These are phyloP conservation scores for Monilinia aucupariae DNA, from an alignment of 2,329 filamentous ascomycete species.

Conservation along the genomic window DNA sequence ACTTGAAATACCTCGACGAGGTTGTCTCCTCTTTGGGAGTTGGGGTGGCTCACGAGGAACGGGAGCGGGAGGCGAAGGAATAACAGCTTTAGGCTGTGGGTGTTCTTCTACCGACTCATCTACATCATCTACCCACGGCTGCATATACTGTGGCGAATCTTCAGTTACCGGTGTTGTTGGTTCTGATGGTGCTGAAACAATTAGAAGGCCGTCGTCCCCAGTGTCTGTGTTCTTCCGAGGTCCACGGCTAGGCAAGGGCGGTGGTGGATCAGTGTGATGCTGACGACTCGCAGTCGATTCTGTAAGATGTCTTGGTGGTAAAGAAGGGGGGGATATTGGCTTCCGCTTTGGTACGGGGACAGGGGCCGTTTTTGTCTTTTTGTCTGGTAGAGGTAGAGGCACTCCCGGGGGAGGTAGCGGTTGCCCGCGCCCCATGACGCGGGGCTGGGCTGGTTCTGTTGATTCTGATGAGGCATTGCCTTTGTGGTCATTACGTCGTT, in stretches of 20 bases:
- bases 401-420: conserved; percentile 76
- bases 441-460: conserved; percentile 51
- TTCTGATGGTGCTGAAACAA: conserved; percentile 62
- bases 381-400: conserved; percentile 66
- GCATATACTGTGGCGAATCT: conserved; percentile 31
- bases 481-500: conserved; percentile 41
- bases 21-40: conserved; percentile 27
- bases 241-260: conserved; percentile 42
- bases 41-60: conserved; percentile 19
- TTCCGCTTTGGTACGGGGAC: conserved; percentile 61
- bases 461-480: conserved; percentile 22
- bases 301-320: conserved; percentile 16
- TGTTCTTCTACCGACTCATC: conserved; percentile 29
- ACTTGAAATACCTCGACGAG: conserved; percentile 27
- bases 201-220: conserved; percentile 50
- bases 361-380: conserved; percentile 51
- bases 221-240: conserved; percentile 15
- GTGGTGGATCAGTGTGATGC: conserved; percentile 38
- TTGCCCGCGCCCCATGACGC: conserved; percentile 67
- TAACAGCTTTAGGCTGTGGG: neutral
- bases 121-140: conserved; percentile 37
- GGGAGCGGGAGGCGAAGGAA: neutral
- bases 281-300: conserved; percentile 31
- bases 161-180: conserved; percentile 47
- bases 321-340: conserved; percentile 44